A percentile compares a stretch with the other conserved stretches of the same genome.
Evolutionary conservation across 2,329 filamentous ascomycete species (phyloP).

Genomic region (Trichoderma endophyticum): DNA sequence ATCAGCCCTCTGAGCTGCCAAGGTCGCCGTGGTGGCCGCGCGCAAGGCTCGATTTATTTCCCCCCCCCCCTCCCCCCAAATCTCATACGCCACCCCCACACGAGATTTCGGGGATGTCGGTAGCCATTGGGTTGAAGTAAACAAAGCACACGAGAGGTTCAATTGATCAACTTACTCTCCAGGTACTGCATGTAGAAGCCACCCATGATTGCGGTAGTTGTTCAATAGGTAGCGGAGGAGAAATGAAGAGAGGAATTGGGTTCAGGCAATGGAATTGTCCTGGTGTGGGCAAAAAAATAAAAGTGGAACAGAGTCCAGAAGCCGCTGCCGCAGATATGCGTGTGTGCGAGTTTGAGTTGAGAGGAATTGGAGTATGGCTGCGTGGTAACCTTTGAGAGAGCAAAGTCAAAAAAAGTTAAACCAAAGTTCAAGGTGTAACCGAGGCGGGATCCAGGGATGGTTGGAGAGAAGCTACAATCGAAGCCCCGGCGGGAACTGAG

Average conservation of each 20-base stretch:
- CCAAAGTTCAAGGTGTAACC: background rate
- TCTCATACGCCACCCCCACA: constrained; percentile 16
- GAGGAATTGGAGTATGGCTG: constrained; percentile 8
- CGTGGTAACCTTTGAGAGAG: constrained; percentile 8
- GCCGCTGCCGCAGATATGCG: constrained; percentile 12
- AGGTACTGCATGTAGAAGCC: constrained; percentile 72
- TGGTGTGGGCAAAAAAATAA: constrained; percentile 20
- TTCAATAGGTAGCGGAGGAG: constrained; percentile 1
- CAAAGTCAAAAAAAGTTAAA: background rate
- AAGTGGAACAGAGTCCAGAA: constrained; percentile 23
- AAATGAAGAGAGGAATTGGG: constrained; percentile 1
- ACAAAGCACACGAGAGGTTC: constrained; percentile 8
- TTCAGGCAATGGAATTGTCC: constrained; percentile 7
- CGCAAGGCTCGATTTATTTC: background rate
- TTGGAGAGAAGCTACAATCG: constrained; percentile 46
- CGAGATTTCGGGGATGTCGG: constrained; percentile 19
- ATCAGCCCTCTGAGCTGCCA: background rate
- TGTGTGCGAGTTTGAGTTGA: constrained; percentile 1
- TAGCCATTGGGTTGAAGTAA: constrained; percentile 23
- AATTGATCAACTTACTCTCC: constrained; percentile 60
- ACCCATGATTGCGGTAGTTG: constrained; percentile 46
- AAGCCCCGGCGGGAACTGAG: constrained; percentile 50
- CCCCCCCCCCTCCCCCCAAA: constrained; percentile 2
- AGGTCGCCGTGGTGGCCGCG: constrained; percentile 12
- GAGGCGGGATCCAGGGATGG: constrained; percentile 16